These are phyloP conservation scores for Aspergillus floridensis DNA, from an alignment of 2,329 filamentous ascomycete genomes.

Conservation along the genomic window DNA sequence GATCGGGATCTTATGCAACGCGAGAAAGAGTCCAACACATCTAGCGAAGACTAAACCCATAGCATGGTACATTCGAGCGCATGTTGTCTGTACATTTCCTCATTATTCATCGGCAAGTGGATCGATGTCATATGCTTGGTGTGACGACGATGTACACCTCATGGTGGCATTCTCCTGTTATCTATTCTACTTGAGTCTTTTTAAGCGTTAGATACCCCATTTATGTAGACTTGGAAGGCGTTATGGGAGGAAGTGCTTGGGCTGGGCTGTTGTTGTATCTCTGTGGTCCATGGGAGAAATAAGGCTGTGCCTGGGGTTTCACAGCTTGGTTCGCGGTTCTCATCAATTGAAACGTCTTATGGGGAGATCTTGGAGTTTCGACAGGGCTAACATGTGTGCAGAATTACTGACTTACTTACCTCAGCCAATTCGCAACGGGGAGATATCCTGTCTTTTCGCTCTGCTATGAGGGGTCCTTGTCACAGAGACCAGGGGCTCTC, in stretches of 20 bases:
- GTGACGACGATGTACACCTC: background rate
- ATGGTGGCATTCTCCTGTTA: background rate
- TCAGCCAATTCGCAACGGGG: background rate
- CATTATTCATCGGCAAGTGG: background rate
- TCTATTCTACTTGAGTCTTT: background rate
- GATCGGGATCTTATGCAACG: conserved; percentile 28
- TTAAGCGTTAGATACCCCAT: conserved; percentile 4
- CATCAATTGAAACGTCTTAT: background rate
- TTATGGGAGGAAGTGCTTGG: background rate
- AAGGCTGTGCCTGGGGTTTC: too few species aligned
- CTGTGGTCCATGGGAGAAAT: background rate
- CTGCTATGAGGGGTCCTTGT: background rate
- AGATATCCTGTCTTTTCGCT: background rate
- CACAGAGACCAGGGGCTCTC: background rate
- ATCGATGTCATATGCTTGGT: background rate
- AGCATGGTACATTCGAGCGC: background rate
- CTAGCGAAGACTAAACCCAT: conserved; percentile 4
- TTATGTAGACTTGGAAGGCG: background rate
- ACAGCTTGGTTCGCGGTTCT: background rate
- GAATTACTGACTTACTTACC: background rate
- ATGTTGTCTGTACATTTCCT: background rate
- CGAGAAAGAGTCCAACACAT: conserved; percentile 20
- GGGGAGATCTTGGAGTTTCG: background rate
- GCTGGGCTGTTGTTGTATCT: background rate
- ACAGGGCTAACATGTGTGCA: background rate